These are phyloP conservation scores for Chiua sp. DNA, from an alignment of 1,284 basidiomycete genomes.

Conservation along the genomic window DNA sequence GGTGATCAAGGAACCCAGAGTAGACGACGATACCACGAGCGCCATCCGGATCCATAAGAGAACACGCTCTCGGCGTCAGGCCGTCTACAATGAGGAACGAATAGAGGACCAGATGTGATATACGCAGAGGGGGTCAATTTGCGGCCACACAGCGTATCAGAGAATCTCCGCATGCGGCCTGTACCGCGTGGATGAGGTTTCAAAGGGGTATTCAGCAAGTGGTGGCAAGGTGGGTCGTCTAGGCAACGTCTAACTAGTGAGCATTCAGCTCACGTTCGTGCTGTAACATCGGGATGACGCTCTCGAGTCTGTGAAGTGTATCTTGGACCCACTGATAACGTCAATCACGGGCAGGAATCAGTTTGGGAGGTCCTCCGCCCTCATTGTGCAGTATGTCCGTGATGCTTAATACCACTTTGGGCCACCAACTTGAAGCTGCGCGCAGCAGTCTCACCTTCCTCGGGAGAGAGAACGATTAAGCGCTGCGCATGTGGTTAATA, in stretches of 20 bases:
- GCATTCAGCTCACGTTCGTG: conserved; percentile 57
- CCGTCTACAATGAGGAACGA: conserved; percentile 83
- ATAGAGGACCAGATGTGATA: conserved; percentile 80
- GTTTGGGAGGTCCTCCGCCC: conserved; percentile 66
- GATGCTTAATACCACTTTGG: conserved; percentile 87
- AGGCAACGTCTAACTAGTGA: conserved; percentile 59
- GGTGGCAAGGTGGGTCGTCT: conserved; percentile 67
- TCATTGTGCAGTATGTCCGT: conserved; percentile 77
- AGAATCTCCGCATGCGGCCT: conserved; percentile 64
- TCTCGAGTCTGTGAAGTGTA: conserved; percentile 77
- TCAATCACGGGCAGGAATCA: conserved; percentile 81
- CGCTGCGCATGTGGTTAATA: conserved; percentile 49
- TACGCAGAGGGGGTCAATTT: conserved; percentile 52
- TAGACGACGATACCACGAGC: conserved; percentile 91
- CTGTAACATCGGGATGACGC: conserved; percentile 67
- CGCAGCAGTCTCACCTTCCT: conserved; percentile 82
- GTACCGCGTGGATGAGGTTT: conserved; percentile 72
- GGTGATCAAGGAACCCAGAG: conserved; percentile 85
- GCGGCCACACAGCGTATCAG: conserved; percentile 52
- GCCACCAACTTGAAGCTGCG: conserved; percentile 79
- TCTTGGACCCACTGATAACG: conserved; percentile 82
- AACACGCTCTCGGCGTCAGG: conserved; percentile 85
- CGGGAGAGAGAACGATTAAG: conserved; percentile 85
- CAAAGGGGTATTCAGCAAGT: conserved; percentile 70
- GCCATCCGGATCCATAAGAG: conserved; percentile 90